phyloP scores from a whole-genome alignment of 805 yeast species.

The Metschnikowia aberdeeniae region DNA sequence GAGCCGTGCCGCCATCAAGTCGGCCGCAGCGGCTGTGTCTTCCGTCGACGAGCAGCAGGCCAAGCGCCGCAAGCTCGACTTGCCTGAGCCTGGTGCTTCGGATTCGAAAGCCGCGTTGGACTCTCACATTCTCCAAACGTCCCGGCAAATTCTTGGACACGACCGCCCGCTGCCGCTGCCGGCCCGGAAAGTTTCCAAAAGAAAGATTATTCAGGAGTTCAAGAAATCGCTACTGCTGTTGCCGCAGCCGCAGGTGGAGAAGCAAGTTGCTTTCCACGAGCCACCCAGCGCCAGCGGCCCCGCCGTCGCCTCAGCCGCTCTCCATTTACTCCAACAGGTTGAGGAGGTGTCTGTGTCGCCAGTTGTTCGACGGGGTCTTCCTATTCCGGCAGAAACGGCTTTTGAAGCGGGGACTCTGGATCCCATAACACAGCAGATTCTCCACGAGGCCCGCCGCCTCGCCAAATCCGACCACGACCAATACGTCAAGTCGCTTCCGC shows the following conservation, averaged over 20 bases:
- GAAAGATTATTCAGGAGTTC: neutral
- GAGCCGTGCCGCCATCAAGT: constrained; percentile 19
- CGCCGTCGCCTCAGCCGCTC: no score
- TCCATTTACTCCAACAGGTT: no score
- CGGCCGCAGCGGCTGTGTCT: constrained; percentile 22
- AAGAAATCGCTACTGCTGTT: constrained; percentile 1
- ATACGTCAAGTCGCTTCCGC: constrained; percentile 9
- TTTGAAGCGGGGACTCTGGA: neutral
- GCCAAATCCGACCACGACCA: constrained; percentile 41
- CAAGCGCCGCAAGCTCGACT: constrained; percentile 25
- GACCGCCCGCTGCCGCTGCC: constrained; percentile 1
- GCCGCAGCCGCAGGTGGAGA: constrained; percentile 4
- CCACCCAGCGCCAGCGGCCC: no score
- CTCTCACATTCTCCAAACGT: constrained; percentile 28
- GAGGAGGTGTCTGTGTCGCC: constrained; percentile 26
- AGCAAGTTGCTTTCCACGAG: neutral
- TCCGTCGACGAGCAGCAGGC: constrained; percentile 19
- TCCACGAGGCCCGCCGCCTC: constrained; percentile 31
- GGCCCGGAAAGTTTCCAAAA: neutral
- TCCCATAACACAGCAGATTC: constrained; percentile 18
- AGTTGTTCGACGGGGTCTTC: constrained; percentile 43
- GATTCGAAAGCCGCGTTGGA: constrained; percentile 23
- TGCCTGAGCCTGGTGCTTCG: constrained; percentile 22
- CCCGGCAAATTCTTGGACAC: constrained; percentile 26
- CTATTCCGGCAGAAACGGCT: constrained; percentile 34